These are phyloP conservation scores for Metschnikowia koreensis DNA, from an alignment of 805 yeast genomes.

Conservation along the genomic window DNA sequence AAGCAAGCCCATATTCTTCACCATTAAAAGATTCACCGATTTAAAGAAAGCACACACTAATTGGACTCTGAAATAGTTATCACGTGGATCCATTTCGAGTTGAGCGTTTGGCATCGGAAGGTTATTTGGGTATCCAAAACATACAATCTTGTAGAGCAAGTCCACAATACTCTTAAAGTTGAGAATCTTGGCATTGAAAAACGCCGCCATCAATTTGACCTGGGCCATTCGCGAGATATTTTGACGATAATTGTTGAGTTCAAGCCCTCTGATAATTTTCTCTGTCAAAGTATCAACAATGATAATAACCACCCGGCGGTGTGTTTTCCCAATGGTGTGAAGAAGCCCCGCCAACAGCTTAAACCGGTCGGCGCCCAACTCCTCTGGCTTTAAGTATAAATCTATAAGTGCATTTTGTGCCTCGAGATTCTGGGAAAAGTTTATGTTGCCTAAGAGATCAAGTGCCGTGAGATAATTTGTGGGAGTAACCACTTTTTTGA, in stretches of 20 bases:
- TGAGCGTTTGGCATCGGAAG: constrained; percentile 51
- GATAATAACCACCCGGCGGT: constrained; percentile 40
- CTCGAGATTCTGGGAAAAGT: constrained; percentile 44
- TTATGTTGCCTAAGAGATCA: constrained; percentile 27
- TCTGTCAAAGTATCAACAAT: constrained; percentile 67
- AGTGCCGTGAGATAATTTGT: constrained; percentile 1
- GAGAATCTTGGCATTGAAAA: constrained; percentile 50
- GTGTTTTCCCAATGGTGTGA: constrained; percentile 22
- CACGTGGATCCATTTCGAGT: constrained; percentile 55
- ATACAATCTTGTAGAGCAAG: constrained; percentile 53
- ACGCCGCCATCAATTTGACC: constrained; percentile 56
- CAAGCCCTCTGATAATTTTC: constrained; percentile 62
- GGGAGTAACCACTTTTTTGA: constrained; percentile 9
- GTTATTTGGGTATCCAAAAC: constrained; percentile 63
- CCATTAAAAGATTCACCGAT: constrained; percentile 16
- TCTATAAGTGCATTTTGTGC: constrained; percentile 31
- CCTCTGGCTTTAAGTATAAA: constrained; percentile 59
- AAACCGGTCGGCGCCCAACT: constrained; percentile 57
- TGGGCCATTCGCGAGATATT: constrained; percentile 64
- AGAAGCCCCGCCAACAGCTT: constrained; percentile 49
- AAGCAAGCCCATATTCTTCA: constrained; percentile 6
- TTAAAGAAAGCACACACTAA: constrained; percentile 38
- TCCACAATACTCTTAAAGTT: constrained; percentile 47
- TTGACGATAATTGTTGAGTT: constrained; percentile 54
- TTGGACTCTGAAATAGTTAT: constrained; percentile 70